Percentiles rank a stretch among this genome's conserved stretches.
These are phyloP conservation scores for Linum trigynum DNA, from an alignment of 345 rosid genomes.

Conservation along the genomic window DNA sequence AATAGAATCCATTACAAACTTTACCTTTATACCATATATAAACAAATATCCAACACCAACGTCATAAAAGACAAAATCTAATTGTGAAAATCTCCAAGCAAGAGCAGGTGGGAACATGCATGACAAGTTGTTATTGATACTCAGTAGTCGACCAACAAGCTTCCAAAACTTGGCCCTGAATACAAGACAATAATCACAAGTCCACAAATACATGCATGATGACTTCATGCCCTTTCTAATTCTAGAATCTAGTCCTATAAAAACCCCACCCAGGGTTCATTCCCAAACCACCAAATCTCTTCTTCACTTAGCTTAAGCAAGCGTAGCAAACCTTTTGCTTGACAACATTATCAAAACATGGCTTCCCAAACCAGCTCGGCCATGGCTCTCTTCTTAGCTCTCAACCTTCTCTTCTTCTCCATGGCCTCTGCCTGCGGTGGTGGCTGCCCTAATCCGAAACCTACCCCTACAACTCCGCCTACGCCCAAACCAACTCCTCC, in stretches of 20 bases:
- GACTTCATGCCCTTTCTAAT: no score
- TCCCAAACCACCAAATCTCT: background rate
- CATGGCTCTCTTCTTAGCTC: background rate
- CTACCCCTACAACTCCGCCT: background rate
- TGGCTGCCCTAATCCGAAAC: background rate
- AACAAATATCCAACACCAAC: no score
- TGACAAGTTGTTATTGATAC: no score
- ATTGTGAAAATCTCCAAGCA: no score
- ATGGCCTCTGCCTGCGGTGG: background rate
- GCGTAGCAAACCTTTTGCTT: background rate
- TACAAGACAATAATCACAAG: no score
- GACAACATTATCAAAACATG: background rate
- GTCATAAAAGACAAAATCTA: no score
- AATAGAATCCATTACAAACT: no score
- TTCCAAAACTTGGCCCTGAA: no score
- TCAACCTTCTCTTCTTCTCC: background rate
- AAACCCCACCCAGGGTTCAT: background rate
- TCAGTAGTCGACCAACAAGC: no score
- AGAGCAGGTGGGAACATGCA: no score
- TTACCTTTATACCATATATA: no score
- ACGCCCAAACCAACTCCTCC: background rate
- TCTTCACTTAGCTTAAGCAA: background rate
- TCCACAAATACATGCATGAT: no score
- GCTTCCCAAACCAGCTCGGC: background rate
- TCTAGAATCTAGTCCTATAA: background rate